Evolutionary conservation across 768 basidiomycete species (phyloP).

Genomic region (Rhizopogon vinicolor): DNA sequence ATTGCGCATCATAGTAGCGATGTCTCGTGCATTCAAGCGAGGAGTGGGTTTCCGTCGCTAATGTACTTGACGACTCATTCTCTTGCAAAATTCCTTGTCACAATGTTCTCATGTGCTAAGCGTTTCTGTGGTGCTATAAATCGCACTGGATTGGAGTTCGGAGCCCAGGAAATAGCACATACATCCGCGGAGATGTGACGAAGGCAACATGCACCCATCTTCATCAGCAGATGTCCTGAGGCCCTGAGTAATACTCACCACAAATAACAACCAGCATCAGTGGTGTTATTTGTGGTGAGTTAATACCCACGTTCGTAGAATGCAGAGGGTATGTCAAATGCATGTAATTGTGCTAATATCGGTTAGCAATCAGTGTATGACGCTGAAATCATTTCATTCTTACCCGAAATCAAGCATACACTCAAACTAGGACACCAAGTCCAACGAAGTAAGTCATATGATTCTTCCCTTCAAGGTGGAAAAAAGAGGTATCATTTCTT

Average conservation of each 20-base stretch:
- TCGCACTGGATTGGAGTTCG: not conserved
- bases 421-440: not conserved
- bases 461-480: not conserved
- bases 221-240: not conserved
- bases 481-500: conserved; percentile 41
- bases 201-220: not conserved
- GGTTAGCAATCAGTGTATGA: too few relatives aligned
- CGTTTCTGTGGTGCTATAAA: too few relatives aligned
- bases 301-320: not conserved
- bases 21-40: not conserved
- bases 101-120: not conserved
- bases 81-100: not conserved
- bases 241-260: not conserved
- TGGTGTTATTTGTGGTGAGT: not conserved
- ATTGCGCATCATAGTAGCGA: not conserved
- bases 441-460: too few relatives aligned
- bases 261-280: too few relatives aligned
- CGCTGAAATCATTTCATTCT: too few relatives aligned
- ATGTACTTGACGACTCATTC: too few relatives aligned
- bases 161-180: not conserved
- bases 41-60: not conserved
- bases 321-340: not conserved
- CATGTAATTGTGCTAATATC: not conserved
- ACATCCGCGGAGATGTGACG: not conserved
- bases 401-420: not conserved